Evolutionary conservation across 2,329 filamentous ascomycete species (phyloP).

Genomic region (Claviceps arundinis): DNA sequence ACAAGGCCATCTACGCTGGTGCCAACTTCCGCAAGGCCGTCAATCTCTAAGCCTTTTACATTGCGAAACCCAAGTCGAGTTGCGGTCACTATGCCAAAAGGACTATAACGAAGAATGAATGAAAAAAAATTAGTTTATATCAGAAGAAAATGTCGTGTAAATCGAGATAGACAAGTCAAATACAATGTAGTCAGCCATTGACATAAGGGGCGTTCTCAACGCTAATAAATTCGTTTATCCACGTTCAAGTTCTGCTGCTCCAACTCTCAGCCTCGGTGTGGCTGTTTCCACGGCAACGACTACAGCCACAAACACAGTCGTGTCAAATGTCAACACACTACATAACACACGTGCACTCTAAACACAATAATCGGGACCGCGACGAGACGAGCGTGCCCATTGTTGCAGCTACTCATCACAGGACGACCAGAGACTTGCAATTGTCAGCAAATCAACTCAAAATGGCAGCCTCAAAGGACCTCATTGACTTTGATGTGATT

Average conservation of each 20-base stretch:
- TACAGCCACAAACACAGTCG: neutral
- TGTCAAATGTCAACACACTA: slow-evolving; percentile 9
- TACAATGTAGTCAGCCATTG: neutral
- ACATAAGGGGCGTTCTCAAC: no score
- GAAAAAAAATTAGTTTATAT: neutral
- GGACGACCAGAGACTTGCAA: slow-evolving; percentile 1
- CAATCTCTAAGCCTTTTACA: slow-evolving; percentile 55
- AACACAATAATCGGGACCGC: neutral
- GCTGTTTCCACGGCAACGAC: slow-evolving; percentile 9
- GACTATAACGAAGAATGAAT: slow-evolving; percentile 1
- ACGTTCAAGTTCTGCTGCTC: no score
- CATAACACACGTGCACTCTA: neutral
- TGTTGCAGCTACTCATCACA: neutral
- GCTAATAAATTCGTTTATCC: no score
- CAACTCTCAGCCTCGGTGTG: slow-evolving; percentile 1
- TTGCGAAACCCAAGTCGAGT: neutral
- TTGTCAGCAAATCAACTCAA: slow-evolving; percentile 15
- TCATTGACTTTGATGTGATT: slow-evolving; percentile 78
- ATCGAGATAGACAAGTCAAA: neutral
- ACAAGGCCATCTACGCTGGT: slow-evolving; percentile 83
- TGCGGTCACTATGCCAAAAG: neutral
- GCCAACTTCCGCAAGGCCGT: slow-evolving; percentile 83
- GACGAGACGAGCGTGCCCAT: neutral
- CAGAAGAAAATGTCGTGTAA: neutral
- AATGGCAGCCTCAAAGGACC: slow-evolving; percentile 38